These are phyloP conservation scores for Eremothecium gossypii DNA, from an alignment of 1,139 yeast genomes.

Conservation along the genomic window DNA sequence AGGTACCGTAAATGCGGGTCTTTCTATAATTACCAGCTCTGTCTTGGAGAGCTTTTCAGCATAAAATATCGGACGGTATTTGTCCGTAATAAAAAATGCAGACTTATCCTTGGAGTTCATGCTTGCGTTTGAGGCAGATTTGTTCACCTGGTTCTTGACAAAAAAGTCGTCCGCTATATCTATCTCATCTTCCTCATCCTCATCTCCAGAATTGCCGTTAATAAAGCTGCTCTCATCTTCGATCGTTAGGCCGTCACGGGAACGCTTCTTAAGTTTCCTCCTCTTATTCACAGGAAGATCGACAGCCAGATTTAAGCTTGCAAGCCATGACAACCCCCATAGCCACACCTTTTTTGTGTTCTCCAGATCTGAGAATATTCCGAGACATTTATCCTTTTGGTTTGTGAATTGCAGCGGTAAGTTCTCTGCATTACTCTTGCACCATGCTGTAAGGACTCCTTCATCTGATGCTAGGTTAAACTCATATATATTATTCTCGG, in stretches of 20 bases:
- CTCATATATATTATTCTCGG: constrained; percentile 69
- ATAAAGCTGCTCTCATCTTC: constrained; percentile 31
- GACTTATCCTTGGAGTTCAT: not conserved
- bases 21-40: constrained; percentile 67
- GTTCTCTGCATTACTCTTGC: constrained; percentile 62
- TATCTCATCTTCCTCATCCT: constrained; percentile 14
- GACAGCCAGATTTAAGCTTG: constrained; percentile 58
- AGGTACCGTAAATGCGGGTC: constrained; percentile 49
- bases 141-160: constrained; percentile 22
- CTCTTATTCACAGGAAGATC: constrained; percentile 43
- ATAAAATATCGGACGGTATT: constrained; percentile 64
- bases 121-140: constrained; percentile 23
- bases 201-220: constrained; percentile 26
- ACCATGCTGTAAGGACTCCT: constrained; percentile 43
- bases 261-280: constrained; percentile 45
- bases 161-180: constrained; percentile 23
- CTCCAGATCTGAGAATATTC: constrained; percentile 43
- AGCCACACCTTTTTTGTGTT: constrained; percentile 55
- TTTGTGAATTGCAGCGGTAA: constrained; percentile 58
- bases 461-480: constrained; percentile 30
- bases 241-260: constrained; percentile 52
- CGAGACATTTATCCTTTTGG: constrained; percentile 64
- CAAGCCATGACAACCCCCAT: constrained; percentile 82
- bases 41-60: constrained; percentile 48
- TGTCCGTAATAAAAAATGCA: constrained; percentile 68